Evolutionary conservation across 306 rosid genomes (phyloP), one percentile per base, ranked within the genome.

Genomic region (Coriaria nepalensis): DNA sequence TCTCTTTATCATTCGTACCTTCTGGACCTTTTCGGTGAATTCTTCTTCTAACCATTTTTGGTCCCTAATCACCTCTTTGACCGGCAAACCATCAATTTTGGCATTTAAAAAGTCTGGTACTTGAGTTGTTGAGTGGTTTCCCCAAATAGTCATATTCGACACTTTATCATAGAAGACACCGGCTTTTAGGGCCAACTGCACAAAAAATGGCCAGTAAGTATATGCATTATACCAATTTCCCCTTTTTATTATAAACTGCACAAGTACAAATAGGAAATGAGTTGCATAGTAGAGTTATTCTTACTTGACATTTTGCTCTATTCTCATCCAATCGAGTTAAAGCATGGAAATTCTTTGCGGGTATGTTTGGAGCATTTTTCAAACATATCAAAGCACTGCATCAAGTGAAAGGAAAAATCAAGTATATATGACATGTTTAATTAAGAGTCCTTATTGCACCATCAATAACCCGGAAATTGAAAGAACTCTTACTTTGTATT

Each of bases 41-140:
- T 90, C 98, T 52, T 85, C 92, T 66, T 90, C 87, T 65, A 90
- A 73, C 98, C 98, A 90, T 56, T 66, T 90, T 8, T 58, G 70
- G 60, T 90, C 98, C 80, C 71, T 79, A 70, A 90, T 80, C 60
- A 85, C 94, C 52, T 85, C 95, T 67, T 74, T 85, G 65, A 73
- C 94, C 0, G 94, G 94, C 45, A 79, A 40, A 13, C 94, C 98
- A 55, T 85, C 71, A 6, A 90, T 90, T 75, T 55, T 81, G 40
- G 95, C 95, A 55, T 90, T 90, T 58, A 90, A 71, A 70, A 90
- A 85, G 72, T 85, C 98, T 0, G 98, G 98, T 47, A 87, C 96
- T 87, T 90, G 98, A 65, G 98, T 90, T 52, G 95, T 90, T 45
- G 98, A 90, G 73, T 90, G 98, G 73, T 90, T 90, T 53, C 95